Evolutionary conservation across 352 stramenopile species (phyloP).

Genomic region (Phytophthora podocarpi): DNA sequence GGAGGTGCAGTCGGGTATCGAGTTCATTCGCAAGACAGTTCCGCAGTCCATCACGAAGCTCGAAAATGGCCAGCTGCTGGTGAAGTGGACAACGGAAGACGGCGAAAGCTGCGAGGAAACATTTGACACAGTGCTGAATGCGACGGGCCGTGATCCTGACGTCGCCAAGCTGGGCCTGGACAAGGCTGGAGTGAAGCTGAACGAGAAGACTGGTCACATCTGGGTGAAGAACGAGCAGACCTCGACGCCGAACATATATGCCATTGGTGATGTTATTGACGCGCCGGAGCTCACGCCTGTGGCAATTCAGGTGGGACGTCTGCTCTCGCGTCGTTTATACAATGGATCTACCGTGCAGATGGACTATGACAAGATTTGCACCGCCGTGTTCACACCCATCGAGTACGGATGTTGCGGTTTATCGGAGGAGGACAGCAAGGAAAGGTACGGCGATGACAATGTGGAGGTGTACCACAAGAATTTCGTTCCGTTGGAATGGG

Average conservation of each 20-base stretch:
- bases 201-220: constrained; percentile 93
- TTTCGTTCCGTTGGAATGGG: constrained; percentile 97
- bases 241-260: constrained; percentile 95
- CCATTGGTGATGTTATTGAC: constrained; percentile 97
- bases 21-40: constrained; percentile 92
- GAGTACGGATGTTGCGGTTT: constrained; percentile 98
- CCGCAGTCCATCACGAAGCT: constrained; percentile 93
- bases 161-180: constrained; percentile 90
- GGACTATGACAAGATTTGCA: constrained; percentile 94
- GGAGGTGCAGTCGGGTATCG: constrained; percentile 88
- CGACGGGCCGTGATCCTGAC: constrained; percentile 94
- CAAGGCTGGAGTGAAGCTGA: constrained; percentile 88
- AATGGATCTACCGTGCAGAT: constrained; percentile 79
- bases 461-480: constrained; percentile 97
- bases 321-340: constrained; percentile 94
- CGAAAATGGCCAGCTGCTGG: constrained; percentile 76
- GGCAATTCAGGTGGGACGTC: constrained; percentile 94
- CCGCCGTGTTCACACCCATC: constrained; percentile 96
- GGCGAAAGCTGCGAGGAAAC: constrained; percentile 70
- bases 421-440: constrained; percentile 95
- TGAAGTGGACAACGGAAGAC: constrained; percentile 79
- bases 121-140: constrained; percentile 98
- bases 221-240: constrained; percentile 93
- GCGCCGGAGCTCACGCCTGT: constrained; percentile 98
- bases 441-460: constrained; percentile 88